Evolutionary conservation across 106 monocot species (phyloP).

Genomic region (Dioscorea alata): DNA sequence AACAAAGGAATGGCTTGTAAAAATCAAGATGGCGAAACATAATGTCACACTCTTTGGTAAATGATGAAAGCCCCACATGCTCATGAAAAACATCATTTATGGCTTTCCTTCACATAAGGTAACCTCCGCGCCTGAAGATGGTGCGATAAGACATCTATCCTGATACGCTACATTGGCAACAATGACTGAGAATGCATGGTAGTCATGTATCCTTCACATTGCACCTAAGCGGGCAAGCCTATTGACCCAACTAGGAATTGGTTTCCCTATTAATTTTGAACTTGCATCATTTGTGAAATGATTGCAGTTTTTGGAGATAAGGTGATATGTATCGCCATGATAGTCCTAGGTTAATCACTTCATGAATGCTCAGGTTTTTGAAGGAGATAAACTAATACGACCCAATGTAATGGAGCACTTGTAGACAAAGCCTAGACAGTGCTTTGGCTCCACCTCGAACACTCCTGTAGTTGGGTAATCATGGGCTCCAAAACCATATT

Average conservation of each 20-base stretch:
- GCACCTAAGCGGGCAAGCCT: constrained; percentile 80
- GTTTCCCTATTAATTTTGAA: constrained; percentile 51
- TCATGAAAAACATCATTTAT: constrained; percentile 13
- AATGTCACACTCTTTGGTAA: no score
- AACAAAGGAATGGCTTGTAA: no score
- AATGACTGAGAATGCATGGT: constrained; percentile 52
- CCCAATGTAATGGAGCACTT: constrained; percentile 74
- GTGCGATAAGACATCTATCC: constrained; percentile 65
- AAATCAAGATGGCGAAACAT: no score
- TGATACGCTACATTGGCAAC: constrained; percentile 62
- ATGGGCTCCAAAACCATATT: constrained; percentile 71
- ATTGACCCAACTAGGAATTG: constrained; percentile 86
- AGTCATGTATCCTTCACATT: constrained; percentile 64
- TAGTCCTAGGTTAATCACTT: constrained; percentile 66
- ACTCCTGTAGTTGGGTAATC: constrained; percentile 64
- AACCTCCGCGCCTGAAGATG: constrained; percentile 34
- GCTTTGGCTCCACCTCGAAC: constrained; percentile 69
- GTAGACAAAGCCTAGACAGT: constrained; percentile 55
- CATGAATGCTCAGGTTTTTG: constrained; percentile 54
- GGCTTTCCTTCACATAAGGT: constrained; percentile 42
- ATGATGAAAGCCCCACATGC: no score
- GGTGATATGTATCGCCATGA: constrained; percentile 88
- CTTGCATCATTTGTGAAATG: constrained; percentile 87
- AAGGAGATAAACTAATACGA: constrained; percentile 29
- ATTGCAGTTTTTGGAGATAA: constrained; percentile 93